Conservation (phyloP, 202 grass and related monocot genomes). For the Panicum virgatum region DNA sequence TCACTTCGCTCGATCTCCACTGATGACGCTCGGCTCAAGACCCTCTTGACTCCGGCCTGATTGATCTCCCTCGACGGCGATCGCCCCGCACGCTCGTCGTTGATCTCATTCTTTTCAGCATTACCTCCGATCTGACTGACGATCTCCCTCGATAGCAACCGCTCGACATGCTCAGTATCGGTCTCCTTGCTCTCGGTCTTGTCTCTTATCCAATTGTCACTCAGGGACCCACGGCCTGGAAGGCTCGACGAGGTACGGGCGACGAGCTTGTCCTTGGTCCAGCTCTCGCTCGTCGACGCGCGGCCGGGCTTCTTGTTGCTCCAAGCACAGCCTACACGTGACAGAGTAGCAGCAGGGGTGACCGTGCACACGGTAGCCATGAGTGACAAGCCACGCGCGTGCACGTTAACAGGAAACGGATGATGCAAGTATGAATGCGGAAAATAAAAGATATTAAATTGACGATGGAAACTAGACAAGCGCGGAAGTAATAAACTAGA, state of each 20-base stretch:
- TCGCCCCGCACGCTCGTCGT: no score
- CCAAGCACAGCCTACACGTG: background rate
- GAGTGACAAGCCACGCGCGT: no score
- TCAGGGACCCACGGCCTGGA: background rate
- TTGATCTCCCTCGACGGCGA: background rate
- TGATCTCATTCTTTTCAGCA: no score
- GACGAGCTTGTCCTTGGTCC: background rate
- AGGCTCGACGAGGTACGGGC: background rate
- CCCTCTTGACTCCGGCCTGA: background rate
- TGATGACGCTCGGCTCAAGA: background rate
- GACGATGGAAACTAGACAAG: no score
- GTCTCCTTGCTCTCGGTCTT: background rate
- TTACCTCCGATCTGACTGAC: no score
- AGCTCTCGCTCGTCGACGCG: background rate
- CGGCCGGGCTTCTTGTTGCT: background rate
- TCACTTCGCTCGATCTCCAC: no score
- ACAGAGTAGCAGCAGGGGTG: background rate
- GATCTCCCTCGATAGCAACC: background rate
- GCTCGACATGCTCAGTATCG: no score
- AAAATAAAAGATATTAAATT: no score
- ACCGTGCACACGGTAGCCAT: no score
- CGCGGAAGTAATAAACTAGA: no score
- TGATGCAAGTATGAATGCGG: background rate
- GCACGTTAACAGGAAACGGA: no score
- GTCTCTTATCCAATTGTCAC: background rate